Evolutionary conservation across 176 grass and related monocot species (phyloP).

Genomic region (Carex cristatella): DNA sequence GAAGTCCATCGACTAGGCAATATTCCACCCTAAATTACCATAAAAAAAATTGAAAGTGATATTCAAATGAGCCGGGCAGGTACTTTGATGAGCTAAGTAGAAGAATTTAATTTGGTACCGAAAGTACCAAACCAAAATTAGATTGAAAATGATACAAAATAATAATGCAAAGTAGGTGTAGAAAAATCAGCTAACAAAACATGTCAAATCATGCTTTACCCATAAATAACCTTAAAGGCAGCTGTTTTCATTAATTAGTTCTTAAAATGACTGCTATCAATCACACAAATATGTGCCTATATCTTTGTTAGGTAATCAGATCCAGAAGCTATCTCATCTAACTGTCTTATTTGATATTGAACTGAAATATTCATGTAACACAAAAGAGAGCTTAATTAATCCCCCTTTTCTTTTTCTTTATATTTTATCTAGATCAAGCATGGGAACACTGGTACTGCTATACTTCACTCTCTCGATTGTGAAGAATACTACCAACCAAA

Average conservation of each 20-base stretch:
- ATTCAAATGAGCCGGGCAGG: not conserved
- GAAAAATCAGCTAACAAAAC: not conserved
- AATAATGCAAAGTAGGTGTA: constrained; percentile 6
- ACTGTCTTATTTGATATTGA: not conserved
- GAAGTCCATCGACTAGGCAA: not conserved
- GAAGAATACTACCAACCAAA: constrained; percentile 3
- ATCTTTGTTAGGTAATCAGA: not conserved
- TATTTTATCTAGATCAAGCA: constrained; percentile 10
- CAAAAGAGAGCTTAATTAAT: not conserved
- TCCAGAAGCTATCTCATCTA: not conserved
- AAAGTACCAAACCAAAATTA: not conserved
- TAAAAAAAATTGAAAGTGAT: not conserved
- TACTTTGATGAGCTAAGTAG: not conserved
- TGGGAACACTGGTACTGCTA: constrained; percentile 21
- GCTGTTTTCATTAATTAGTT: not conserved
- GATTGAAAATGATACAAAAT: not conserved
- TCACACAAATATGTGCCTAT: not conserved
- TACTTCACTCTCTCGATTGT: constrained; percentile 9
- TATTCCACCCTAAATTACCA: not conserved
- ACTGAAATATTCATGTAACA: not conserved
- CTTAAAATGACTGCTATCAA: not conserved
- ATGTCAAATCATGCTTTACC: not conserved
- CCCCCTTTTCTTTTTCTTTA: not conserved
- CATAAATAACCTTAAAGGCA: not conserved
- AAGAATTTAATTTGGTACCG: not conserved